Percentiles rank a stretch among this genome's conserved stretches.
phyloP scores from a whole-genome alignment of 352 stramenopile species.

The Globisporangium orthogonon region DNA sequence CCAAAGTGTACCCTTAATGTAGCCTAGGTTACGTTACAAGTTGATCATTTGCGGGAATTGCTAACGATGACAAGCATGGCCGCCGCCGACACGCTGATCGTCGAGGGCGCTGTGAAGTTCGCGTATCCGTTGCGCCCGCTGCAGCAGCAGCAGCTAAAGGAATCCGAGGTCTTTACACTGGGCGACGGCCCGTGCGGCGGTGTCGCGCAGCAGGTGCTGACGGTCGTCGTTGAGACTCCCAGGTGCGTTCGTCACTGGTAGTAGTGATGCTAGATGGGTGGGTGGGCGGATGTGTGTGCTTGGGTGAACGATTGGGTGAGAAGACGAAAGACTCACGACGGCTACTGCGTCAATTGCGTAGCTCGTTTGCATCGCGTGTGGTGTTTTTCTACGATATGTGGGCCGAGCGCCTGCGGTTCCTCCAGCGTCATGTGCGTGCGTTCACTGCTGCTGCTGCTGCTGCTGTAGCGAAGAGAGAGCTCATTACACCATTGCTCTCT shows the following conservation, averaged over 20 bases:
- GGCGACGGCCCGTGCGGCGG: constrained; percentile 51
- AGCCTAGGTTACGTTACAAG: no score
- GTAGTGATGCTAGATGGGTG: not conserved
- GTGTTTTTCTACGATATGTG: constrained; percentile 79
- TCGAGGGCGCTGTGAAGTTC: constrained; percentile 44
- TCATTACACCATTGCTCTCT: not conserved
- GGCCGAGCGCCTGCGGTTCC: constrained; percentile 46
- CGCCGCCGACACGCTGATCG: constrained; percentile 9
- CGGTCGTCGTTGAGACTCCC: constrained; percentile 39
- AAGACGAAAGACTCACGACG: not conserved
- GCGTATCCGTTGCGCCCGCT: constrained; percentile 55
- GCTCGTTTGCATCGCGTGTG: constrained; percentile 38
- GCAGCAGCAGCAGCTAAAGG: not conserved
- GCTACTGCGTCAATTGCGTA: not conserved
- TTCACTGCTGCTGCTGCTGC: not conserved
- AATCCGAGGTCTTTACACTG: constrained; percentile 33
- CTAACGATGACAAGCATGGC: not conserved
- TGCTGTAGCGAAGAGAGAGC: not conserved
- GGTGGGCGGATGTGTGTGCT: not conserved
- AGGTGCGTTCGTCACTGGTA: not conserved
- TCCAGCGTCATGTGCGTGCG: constrained; percentile 34
- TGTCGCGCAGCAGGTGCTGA: constrained; percentile 45
- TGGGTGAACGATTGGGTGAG: no score
- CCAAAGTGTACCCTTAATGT: no score
- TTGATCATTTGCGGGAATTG: not conserved